These are phyloP conservation scores for Coemansia sp. DNA, from an alignment of 192 early-diverging fungal species.

Conservation along the genomic window DNA sequence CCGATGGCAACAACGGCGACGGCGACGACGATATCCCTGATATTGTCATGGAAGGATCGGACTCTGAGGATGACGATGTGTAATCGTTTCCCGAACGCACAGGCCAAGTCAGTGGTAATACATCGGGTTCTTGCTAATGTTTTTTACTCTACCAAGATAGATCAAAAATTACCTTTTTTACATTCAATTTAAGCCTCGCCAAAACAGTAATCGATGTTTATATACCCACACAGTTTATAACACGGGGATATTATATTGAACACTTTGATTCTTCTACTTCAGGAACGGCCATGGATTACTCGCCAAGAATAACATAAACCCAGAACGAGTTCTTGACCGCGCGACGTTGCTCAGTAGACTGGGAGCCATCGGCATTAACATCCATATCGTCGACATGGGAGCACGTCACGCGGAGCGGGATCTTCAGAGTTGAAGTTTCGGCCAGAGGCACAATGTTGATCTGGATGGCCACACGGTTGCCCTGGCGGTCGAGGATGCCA, in stretches of 20 bases:
- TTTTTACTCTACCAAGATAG: too few relatives aligned
- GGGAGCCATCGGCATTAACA: conserved; percentile 1
- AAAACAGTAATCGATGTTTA: too few relatives aligned
- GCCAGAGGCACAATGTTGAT: conserved; percentile 31
- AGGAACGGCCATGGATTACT: background rate
- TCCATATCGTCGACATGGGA: conserved; percentile 44
- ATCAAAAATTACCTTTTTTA: too few relatives aligned
- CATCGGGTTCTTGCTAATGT: too few relatives aligned
- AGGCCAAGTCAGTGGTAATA: too few relatives aligned
- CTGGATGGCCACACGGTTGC: conserved; percentile 47
- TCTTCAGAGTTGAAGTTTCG: conserved; percentile 12
- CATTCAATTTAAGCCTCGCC: too few relatives aligned
- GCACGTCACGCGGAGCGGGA: conserved; percentile 45
- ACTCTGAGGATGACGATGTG: conserved; percentile 51
- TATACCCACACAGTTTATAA: too few relatives aligned
- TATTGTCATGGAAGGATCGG: conserved; percentile 54
- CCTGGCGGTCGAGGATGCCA: conserved; percentile 46
- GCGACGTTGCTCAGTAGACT: conserved; percentile 8
- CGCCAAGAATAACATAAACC: conserved; percentile 45
- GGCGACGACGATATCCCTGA: conserved; percentile 47
- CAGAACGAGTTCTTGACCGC: conserved; percentile 43
- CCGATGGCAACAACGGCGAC: conserved; percentile 8
- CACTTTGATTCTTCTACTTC: background rate
- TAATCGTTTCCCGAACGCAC: too few relatives aligned
- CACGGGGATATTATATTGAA: background rate